Percentiles rank a stretch among this genome's conserved stretches.
These are phyloP conservation scores for Danielia reshetovae DNA, from an alignment of 805 yeast species.

Conservation along the genomic window DNA sequence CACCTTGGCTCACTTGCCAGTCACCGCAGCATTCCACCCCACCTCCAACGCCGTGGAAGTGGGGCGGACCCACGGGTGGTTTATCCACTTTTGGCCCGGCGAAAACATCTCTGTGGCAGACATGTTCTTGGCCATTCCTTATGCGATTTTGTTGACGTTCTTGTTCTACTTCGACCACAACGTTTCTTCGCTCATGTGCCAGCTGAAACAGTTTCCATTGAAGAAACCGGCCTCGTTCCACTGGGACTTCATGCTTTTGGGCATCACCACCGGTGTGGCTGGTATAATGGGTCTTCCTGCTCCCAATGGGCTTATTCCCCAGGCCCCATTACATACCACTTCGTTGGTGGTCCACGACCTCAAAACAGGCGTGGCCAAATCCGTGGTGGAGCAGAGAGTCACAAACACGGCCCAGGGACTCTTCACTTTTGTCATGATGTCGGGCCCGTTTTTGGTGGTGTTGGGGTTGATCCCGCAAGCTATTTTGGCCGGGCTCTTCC, in stretches of 20 bases:
- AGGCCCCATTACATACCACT: slow-evolving; percentile 90
- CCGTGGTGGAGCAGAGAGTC: slow-evolving; percentile 85
- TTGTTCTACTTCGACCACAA: slow-evolving; percentile 94
- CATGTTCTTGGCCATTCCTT: slow-evolving; percentile 87
- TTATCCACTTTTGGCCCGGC: slow-evolving; percentile 67
- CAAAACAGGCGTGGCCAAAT: slow-evolving; percentile 32
- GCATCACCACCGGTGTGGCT: slow-evolving; percentile 80
- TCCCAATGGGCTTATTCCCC: slow-evolving; percentile 95
- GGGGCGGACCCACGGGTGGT: slow-evolving; percentile 61
- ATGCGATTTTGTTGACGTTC: slow-evolving; percentile 79
- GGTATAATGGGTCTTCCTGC: slow-evolving; percentile 92
- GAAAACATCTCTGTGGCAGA: slow-evolving; percentile 59
- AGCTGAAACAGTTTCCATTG: slow-evolving; percentile 73
- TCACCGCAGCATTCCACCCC: slow-evolving; percentile 70
- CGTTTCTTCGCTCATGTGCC: slow-evolving; percentile 90
- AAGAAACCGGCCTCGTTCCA: slow-evolving; percentile 88
- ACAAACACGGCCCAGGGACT: slow-evolving; percentile 84
- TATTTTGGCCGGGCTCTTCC: slow-evolving; percentile 86
- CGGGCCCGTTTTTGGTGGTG: slow-evolving; percentile 78
- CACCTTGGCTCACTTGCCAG: slow-evolving; percentile 60
- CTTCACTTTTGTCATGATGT: slow-evolving; percentile 81
- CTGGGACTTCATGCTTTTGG: slow-evolving; percentile 84
- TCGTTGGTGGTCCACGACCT: slow-evolving; percentile 59
- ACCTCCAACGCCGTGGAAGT: slow-evolving; percentile 36
- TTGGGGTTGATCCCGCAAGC: slow-evolving; percentile 88